Percentiles rank a stretch among this genome's conserved stretches.
phyloP scores from a whole-genome alignment of 768 basidiomycete species.

The Trametes cinnabarina region DNA sequence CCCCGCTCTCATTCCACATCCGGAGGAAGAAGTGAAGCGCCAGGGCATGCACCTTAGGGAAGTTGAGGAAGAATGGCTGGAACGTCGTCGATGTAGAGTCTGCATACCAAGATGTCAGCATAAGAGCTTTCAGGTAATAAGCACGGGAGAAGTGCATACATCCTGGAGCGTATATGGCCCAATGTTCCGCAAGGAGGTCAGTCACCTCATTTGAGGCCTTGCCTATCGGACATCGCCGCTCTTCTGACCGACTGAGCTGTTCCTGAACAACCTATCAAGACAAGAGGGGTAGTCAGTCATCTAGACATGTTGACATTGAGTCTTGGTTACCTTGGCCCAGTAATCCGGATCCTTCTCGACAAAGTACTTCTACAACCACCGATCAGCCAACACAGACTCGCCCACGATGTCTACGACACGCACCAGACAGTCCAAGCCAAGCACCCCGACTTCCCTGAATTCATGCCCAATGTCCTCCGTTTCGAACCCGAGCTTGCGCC shows the following conservation, averaged over 20 bases:
- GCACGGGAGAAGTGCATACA: conserved; percentile 47
- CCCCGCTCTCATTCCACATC: conserved; percentile 89
- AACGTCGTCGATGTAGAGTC: conserved; percentile 81
- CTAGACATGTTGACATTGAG: background rate
- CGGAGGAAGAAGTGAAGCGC: conserved; percentile 85
- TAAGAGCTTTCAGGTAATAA: conserved; percentile 1
- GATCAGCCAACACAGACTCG: background rate
- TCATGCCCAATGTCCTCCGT: conserved; percentile 73
- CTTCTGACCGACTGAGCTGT: conserved; percentile 69
- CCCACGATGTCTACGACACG: conserved; percentile 21
- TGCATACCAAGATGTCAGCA: conserved; percentile 26
- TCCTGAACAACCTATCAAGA: conserved; percentile 66
- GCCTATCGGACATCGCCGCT: conserved; percentile 79
- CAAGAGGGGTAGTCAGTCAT: background rate
- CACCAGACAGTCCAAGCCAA: conserved; percentile 83
- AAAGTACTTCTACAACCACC: conserved; percentile 53
- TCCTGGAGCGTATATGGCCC: conserved; percentile 82
- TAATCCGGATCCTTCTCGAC: conserved; percentile 65
- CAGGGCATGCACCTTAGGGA: conserved; percentile 76
- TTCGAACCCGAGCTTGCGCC: conserved; percentile 77
- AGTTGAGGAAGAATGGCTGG: conserved; percentile 86
- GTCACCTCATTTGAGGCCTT: conserved; percentile 85
- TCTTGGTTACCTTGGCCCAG: conserved; percentile 61
- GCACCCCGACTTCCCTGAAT: conserved; percentile 73
- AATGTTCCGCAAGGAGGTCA: conserved; percentile 79